Base-by-base conservation (phyloP, 2,329 filamentous ascomycete genomes). In the Scedosporium apiospermum region DNA sequence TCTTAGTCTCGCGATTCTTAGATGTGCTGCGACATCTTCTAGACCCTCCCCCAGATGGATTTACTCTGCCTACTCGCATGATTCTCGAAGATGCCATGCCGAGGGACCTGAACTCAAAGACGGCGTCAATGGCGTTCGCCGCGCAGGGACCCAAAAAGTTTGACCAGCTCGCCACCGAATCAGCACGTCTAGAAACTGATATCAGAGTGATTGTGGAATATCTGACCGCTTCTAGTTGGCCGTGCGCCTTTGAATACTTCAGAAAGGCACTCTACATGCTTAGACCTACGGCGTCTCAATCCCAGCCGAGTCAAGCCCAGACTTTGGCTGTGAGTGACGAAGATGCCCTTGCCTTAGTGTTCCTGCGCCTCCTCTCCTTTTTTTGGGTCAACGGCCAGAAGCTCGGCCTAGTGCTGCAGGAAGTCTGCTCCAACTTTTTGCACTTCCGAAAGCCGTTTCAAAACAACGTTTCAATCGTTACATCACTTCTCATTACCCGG, bases 341-440 rank as follows among this genome's bases (percentile, higher is more conserved):
- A n/a, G 83, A 86, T 65, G 77, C 74, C 64, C 68, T 73, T 26
- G 77, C 81, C 1, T 75, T 88, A 12, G 77, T 84, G 18, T 76
- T 83, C 10, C 72, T 89, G 58, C 80, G 84, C 44, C 76, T 88
- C 41, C 74, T 88, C 27, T 81, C 84, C 16, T 87, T 82, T 68
- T 82, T 87, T 66, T 88, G 85, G 83, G 82, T 88, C 21, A 85
- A 88, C 68, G 78, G 78, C 49, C 76, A 79, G 57, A 88, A 87
- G 72, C 76, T 89, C 14, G 81, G 83, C 46, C 71, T 82, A 21
- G 70, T 89, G 61, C 81, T 89, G 44, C 84, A 88, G 67, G 87
- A 89, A 72, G 76, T 89, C 44, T 87, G 84, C 70, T 85, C 84
- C 23, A 85, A 81, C 68, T 89, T 88, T 70, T 76, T 88, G 57